Evolutionary conservation across 176 grass and related monocot species (phyloP), one percentile per base, ranked within the genome.

Genomic region (Miscanthus lutarioriparius): DNA sequence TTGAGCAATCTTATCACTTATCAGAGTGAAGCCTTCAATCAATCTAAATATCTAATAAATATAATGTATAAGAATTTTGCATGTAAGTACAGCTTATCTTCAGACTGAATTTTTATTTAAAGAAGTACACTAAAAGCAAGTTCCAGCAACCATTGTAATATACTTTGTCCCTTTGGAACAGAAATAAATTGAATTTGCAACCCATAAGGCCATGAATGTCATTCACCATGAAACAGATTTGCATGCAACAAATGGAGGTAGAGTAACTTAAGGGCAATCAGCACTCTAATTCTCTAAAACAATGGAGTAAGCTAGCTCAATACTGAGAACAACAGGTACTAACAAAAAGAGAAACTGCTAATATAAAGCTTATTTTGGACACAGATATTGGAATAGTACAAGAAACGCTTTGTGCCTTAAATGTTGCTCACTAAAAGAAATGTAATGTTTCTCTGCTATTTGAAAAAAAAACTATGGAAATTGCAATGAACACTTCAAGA

Each of bases 201-300:
- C 37, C 61, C 54, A n/a, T 62, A 30, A 66, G 27, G 14, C 19
- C 47, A 36, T 62, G 68, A 62, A 37, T 19, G 20, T 41, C 67
- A 49, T 87, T 75, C 70, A 39, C 17, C 39, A 82, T 35, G 48
- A 69, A 76, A 70, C 3, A 63, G 67, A 48, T n/a, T 59, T 65
- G 37, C 32, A 10, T 9, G 7, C 41, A n/a, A 3, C 58, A 64
- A 25, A 77, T 70, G 22, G 19, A 78, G 17, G n/a, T 43, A 40
- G 47, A 51, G 58, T 47, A 83, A 26, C 2, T 62, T 63, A 26
- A 65, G 70, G 43, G 32, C 2, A 30, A 64, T 27, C 32, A 70
- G 14, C 27, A 72, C 41, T 37, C 19, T 36, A 36, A 36, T 36
- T 36, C 4, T 36, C 35, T 32, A 66, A 54, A 63, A 19, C 35